These are phyloP conservation scores for Odonthalia washingtoniensis DNA, from an alignment of 31 red algal species.

Conservation along the genomic window DNA sequence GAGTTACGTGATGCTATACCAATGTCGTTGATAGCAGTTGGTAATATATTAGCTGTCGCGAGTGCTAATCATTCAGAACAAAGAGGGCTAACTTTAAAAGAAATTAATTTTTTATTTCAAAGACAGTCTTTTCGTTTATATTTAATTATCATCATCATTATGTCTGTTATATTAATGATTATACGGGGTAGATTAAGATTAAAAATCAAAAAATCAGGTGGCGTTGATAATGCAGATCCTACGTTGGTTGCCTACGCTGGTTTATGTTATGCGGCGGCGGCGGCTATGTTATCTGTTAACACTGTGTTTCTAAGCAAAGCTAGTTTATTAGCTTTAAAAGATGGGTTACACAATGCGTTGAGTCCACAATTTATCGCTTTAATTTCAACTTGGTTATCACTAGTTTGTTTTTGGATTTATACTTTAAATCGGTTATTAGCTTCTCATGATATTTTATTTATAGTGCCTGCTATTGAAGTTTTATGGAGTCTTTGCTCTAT, in stretches of 20 bases:
- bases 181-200: conserved; percentile 24
- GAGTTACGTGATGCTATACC: conserved; percentile 61
- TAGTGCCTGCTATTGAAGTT: conserved; percentile 86
- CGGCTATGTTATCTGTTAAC: conserved; percentile 77
- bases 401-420: conserved; percentile 84
- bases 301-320: conserved; percentile 77
- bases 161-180: conserved; percentile 46
- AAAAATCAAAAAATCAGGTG: conserved; percentile 58
- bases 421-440: conserved; percentile 76
- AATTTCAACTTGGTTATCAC: conserved; percentile 61
- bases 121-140: conserved; percentile 58
- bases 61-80: conserved; percentile 73
- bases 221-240: conserved; percentile 55
- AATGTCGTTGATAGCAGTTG: conserved; percentile 64
- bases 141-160: conserved; percentile 49
- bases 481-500: conserved; percentile 80
- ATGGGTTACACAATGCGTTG: conserved; percentile 67
- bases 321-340: conserved; percentile 60
- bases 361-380: conserved; percentile 70
- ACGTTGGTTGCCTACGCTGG: conserved; percentile 70
- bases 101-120: conserved; percentile 58
- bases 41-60: conserved; percentile 76
- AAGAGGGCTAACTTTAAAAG: conserved; percentile 53
- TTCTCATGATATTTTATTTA: conserved; percentile 79
- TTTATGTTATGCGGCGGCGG: conserved; percentile 72